Base-by-base conservation (phyloP, 2,329 filamentous ascomycete genomes). In the Pseudocercospora macadamiae region DNA sequence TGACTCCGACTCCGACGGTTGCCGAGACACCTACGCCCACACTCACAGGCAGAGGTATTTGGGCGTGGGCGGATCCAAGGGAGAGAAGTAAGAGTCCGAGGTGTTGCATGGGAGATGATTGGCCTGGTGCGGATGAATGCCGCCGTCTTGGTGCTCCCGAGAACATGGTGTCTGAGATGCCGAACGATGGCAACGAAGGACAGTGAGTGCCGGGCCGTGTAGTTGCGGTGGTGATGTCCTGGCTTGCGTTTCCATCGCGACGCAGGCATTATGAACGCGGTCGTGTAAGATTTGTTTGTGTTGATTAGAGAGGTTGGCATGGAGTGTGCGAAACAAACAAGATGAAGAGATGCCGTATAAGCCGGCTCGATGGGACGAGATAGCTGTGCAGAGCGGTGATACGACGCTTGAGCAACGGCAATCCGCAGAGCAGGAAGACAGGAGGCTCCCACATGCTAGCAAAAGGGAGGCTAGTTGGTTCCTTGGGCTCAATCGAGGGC, bases 221-320 rank as follows among this genome's bases (percentile, higher is more conserved):
- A 45, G 62, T 64, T 61, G 60, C 63, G 60, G 51, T 61, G 58
- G 63, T 54, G 55, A 64, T 64, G 57, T 51, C 18, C 60, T 61
- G 57, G 56, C 54, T 60, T 62, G 60, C 57, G 65, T 68, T 67
- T 63, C 67, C 66, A 56, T 64, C 60, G 65, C 65, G 64, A 67
- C 68, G 52, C 47, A 37, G 49, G 56, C 61, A 62, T 66, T 67
- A 65, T 66, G 61, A 68, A 62, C 59, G 55, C 54, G 61, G 19
- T 42, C 23, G 21, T 47, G 26, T 55, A 37, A 66, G 58, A 66
- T 66, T 67, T 65, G 62, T 65, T 62, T 63, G 52, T 61, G 57
- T 45, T 64, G 57, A 53, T 60, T 36, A 25, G 30, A 44, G 54
- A 44, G 23, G 44, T 61, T 64, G 67, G 67, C 49, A 68, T 64